Base-by-base conservation (phyloP, 192 early-diverging fungal genomes). In the Dissophora ornata region DNA sequence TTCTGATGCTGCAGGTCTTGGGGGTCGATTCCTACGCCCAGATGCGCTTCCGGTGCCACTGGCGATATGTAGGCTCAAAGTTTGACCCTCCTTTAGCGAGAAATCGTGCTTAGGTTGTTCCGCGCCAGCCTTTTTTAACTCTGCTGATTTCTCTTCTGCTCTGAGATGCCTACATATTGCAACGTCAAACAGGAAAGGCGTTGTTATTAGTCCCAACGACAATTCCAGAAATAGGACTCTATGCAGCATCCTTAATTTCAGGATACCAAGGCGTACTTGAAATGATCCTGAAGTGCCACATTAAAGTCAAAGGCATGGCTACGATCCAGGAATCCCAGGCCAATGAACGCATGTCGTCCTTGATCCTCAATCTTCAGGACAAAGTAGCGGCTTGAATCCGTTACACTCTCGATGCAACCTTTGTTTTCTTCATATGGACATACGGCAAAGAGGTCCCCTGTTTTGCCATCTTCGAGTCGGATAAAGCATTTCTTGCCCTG, bases 231-330 rank as follows among this genome's bases (percentile, higher is more conserved):
- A n/a, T n/a, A n/a, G n/a, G n/a, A n/a, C n/a, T n/a, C n/a, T n/a
- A n/a, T n/a, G n/a, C n/a, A n/a, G n/a, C n/a, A n/a, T n/a, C n/a
- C n/a, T n/a, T n/a, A n/a, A n/a, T n/a, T n/a, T n/a, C n/a, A n/a
- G n/a, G n/a, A n/a, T n/a, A n/a, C n/a, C n/a, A n/a, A n/a, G 15
- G 59, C 78, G 61, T 80, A 91, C 90, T 90, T 92, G 60, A 80
- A 71, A 65, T 87, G 89, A 79, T 96, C 95, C 79, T 95, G 93
- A 4, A 96, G 75, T 1, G 93, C 89, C 4, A 96, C 95, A 66
- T 96, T 95, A 57, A 95, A 95, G 71, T 96, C 95, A 82, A 96
- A 96, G 3, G 95, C 90, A 62, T 86, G 82, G 30, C 84, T 85
- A 15, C 95, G 84, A 71, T 96, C 95, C 40, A 84, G 77, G 68